Evolutionary conservation across 805 yeast genomes (phyloP), one percentile per base, ranked within the genome.

Genomic region (Lipomyces yamanashiensis): DNA sequence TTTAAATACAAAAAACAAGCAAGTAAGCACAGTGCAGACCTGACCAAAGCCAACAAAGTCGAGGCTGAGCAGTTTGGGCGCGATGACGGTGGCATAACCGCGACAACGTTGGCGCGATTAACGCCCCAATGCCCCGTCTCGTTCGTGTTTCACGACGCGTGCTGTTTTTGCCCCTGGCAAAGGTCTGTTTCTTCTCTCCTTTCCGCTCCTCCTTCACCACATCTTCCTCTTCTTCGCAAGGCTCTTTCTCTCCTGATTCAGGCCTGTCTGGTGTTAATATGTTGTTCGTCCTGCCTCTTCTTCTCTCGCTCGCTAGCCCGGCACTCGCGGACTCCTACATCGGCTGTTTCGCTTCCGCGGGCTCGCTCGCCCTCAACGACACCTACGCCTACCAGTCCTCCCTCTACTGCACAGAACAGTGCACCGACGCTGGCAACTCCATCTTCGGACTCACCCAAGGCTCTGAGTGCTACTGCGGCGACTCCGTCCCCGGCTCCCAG

Each of bases 401-500:
- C 17, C 78, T 82, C 7, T 77, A 83, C 71, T 88, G 95, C 74
- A 77, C 79, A 62, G 67, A 71, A 7, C 77, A 79, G 66, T 87
- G 97, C 75, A 69, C 75, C 5, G 72, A 67, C n/a, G 60, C 72
- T 58, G 81, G 82, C 8, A 77, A 75, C 71, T 75, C 78, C 21
- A 79, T 81, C 19, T 82, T 82, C 48, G 92, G 66, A 41, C 73
- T 84, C 40, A 73, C 80, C 12, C 74, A 80, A 56, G 90, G 91
- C 8, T 71, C 78, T 33, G 74, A 75, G 19, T 89, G 96, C 74
- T 88, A 82, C 71, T 89, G 96, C 74, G 93, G 93, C 34, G 76
- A 81, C 70, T 65, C 77, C 0, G 62, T 74, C 1, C 78, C 82
- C 9, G 71, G 79, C 7, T 67, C 64, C 23, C 53, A 64, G 54